phyloP scores from a whole-genome alignment of 2,329 filamentous ascomycete genomes.

The Microascus cirrosus region DNA sequence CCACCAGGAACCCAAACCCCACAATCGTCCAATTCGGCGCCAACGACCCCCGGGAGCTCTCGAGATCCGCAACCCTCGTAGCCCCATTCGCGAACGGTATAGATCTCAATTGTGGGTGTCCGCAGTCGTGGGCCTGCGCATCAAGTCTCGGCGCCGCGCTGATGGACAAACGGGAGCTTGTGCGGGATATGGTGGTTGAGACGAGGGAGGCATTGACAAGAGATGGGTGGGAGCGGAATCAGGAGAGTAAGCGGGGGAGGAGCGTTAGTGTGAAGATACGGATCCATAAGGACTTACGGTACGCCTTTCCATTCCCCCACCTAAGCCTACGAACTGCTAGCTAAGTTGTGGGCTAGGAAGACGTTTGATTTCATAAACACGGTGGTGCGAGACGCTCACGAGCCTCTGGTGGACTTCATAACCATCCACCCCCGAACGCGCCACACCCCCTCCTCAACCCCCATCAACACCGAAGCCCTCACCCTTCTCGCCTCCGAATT shows the following conservation, averaged over 20 bases:
- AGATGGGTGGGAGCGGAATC: conserved; percentile 41
- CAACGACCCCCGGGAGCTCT: conserved; percentile 48
- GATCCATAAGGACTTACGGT: conserved; percentile 53
- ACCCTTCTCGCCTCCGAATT: conserved; percentile 40
- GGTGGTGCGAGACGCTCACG: conserved; percentile 41
- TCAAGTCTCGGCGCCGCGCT: conserved; percentile 58
- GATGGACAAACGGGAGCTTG: conserved; percentile 53
- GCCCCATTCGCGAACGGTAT: conserved; percentile 52
- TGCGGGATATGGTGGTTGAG: conserved; percentile 52
- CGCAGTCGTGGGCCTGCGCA: conserved; percentile 61
- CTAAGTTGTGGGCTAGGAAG: conserved; percentile 20
- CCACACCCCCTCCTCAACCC: conserved; percentile 46
- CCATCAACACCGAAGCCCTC: conserved; percentile 52
- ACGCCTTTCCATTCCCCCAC: background rate
- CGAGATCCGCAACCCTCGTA: conserved; percentile 50
- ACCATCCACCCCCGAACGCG: conserved; percentile 59
- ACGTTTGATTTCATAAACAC: conserved; percentile 53
- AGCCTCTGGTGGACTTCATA: conserved; percentile 50
- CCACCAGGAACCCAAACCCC: conserved; percentile 40
- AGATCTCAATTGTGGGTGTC: conserved; percentile 63
- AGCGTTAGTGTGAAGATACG: conserved; percentile 63
- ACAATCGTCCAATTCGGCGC: conserved; percentile 60
- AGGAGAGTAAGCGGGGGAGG: conserved; percentile 31
- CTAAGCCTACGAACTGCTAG: background rate
- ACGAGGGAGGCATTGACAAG: conserved; percentile 37